A percentile compares a stretch with the other conserved stretches of the same genome.
Conservation (phyloP, 148 eudicot genomes). For the Fagopyrum homotropicum region DNA sequence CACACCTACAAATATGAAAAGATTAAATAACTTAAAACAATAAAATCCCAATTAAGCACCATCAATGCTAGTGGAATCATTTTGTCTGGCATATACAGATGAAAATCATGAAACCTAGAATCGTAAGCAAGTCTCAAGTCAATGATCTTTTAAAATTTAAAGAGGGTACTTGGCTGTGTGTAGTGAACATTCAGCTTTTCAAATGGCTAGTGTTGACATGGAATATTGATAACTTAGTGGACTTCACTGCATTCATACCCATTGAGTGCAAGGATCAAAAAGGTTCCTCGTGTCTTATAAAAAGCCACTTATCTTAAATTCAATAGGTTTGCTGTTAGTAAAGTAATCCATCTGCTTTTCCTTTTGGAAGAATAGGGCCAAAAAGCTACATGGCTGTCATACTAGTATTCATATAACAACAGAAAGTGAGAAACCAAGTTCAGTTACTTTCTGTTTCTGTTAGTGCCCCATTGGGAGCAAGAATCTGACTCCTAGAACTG, state of each 20-base stretch:
- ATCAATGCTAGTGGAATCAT: neutral
- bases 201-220: neutral
- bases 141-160: too few relatives aligned
- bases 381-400: neutral
- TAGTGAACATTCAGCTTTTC: neutral
- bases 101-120: neutral
- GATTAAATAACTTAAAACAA: neutral
- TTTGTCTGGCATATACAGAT: neutral
- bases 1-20: constrained; percentile 30
- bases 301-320: neutral
- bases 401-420: neutral
- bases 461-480: too few relatives aligned
- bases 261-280: neutral
- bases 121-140: neutral
- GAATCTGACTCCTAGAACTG: too few relatives aligned
- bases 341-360: neutral
- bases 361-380: neutral
- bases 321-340: neutral
- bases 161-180: too few relatives aligned
- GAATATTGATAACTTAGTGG: neutral
- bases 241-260: neutral
- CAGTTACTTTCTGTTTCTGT: neutral
- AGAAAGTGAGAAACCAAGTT: neutral
- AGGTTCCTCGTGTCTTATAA: neutral
- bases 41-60: neutral